These are phyloP conservation scores for Staphylotrichum longicolle DNA, from an alignment of 495 filamentous ascomycete species.

Conservation along the genomic window DNA sequence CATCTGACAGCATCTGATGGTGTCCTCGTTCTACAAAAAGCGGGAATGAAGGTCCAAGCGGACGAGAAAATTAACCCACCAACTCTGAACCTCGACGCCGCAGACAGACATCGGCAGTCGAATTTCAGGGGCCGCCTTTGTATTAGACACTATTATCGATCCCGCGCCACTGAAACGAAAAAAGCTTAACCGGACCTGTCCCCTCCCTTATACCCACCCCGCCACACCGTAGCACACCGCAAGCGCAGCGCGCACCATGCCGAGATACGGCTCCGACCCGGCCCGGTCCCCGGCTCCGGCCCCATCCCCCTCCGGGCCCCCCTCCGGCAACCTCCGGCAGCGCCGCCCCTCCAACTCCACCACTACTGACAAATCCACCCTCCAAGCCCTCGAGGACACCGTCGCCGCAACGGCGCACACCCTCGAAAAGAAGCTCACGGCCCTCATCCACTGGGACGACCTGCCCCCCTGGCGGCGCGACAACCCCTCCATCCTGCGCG, in stretches of 20 bases:
- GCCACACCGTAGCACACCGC: too few species aligned
- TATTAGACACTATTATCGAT: too few species aligned
- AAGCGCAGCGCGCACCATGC: neutral
- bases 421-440: slow-evolving; percentile 25
- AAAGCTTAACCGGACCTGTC: neutral
- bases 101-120: neutral
- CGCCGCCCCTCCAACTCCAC: slow-evolving; percentile 21
- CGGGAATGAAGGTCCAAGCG: too few species aligned
- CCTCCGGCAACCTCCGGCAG: slow-evolving; percentile 13
- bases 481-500: slow-evolving; percentile 44
- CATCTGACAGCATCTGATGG: too few species aligned
- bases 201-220: too few species aligned
- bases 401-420: slow-evolving; percentile 18
- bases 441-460: slow-evolving; percentile 43
- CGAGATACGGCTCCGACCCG: slow-evolving; percentile 11
- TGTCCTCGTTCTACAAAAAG: too few species aligned
- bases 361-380: slow-evolving; percentile 16
- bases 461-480: slow-evolving; percentile 47
- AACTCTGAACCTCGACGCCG: neutral
- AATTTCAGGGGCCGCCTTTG: too few species aligned
- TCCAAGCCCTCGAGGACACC: slow-evolving; percentile 30
- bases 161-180: neutral
- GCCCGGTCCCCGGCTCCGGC: neutral
- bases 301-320: neutral
- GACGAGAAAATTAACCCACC: neutral